Conservation (phyloP, 106 monocot species). For the Alisma plantagoaquatica region DNA sequence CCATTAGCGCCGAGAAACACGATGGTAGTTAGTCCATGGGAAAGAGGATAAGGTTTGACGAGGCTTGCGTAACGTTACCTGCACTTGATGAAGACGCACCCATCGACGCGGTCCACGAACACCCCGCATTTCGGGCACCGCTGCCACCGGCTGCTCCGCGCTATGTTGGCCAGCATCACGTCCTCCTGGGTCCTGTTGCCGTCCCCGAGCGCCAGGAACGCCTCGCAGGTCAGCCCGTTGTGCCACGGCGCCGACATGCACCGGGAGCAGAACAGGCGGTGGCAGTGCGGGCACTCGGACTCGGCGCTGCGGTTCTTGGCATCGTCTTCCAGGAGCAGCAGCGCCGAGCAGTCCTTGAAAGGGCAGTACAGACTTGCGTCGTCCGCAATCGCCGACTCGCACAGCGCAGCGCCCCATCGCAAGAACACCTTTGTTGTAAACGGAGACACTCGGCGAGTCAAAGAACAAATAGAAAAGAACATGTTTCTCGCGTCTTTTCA, state of each 20-base stretch:
- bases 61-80: too few relatives aligned
- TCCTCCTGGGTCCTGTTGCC: conserved; percentile 20
- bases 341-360: conserved; percentile 33
- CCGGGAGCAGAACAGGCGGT: conserved; percentile 26
- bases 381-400: conserved; percentile 22
- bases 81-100: conserved; percentile 38
- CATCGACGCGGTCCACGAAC: conserved; percentile 31
- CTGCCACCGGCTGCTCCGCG: conserved; percentile 23
- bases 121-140: conserved; percentile 33
- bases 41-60: too few relatives aligned
- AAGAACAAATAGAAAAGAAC: not conserved
- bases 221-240: conserved; percentile 13
- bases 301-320: not conserved
- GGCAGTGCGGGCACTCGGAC: conserved; percentile 33
- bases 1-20: too few relatives aligned
- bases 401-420: conserved; percentile 35
- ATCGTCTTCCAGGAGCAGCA: conserved; percentile 25
- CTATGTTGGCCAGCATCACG: conserved; percentile 25
- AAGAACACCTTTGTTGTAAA: conserved; percentile 12
- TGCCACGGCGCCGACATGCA: conserved; percentile 41
- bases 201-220: conserved; percentile 12
- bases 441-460: too few relatives aligned
- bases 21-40: too few relatives aligned
- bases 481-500: too few relatives aligned
- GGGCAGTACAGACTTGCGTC: conserved; percentile 47